Evolutionary conservation across 257 asterid species (phyloP), one percentile per base, ranked within the genome.

Genomic region (Osmanthus fragrans): DNA sequence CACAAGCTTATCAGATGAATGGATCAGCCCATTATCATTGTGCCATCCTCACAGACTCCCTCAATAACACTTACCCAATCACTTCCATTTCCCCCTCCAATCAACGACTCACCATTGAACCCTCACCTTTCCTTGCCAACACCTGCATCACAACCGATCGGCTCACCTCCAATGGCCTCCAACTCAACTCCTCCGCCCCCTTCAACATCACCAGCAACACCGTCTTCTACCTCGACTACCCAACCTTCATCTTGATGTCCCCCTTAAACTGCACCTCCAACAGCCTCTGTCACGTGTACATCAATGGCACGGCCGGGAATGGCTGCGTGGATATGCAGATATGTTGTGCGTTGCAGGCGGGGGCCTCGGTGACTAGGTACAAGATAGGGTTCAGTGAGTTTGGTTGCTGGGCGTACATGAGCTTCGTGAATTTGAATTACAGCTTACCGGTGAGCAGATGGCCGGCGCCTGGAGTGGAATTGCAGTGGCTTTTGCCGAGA

Each of bases 131-230:
- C 77, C 16, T 82, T 66, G 93, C 97, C 36, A 75, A 80, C 89
- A 84, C 94, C 73, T 94, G 97, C 88, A 7, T 89, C 82, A 85
- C 97, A 3, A 71, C 86, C 54, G 99, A 94, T 70, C 73, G 16
- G 51, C 18, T 90, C 76, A 37, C 89, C 76, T 72, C 89, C 79
- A 72, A 75, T 75, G 97, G 99, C 47, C 77, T 92, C 78, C 95
- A 88, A 84, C 94, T 94, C 65, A 77, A 84, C 86, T 16, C 85
- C 9, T 34, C 93, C 33, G 81, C 86, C 3, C 98, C 98, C 33
- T 94, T 92, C 87, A 94, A 92, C 85, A 88, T 94, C 79, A 89
- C 98, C 54, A 78, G 91, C 79, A 94, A 92, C 91, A 94, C 97
- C 16, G 77, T 94, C 40, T 23, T 94, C 56, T 90, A 70, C 90